Evolutionary conservation across 306 rosid species (phyloP).

Genomic region (Malus sylvestris): DNA sequence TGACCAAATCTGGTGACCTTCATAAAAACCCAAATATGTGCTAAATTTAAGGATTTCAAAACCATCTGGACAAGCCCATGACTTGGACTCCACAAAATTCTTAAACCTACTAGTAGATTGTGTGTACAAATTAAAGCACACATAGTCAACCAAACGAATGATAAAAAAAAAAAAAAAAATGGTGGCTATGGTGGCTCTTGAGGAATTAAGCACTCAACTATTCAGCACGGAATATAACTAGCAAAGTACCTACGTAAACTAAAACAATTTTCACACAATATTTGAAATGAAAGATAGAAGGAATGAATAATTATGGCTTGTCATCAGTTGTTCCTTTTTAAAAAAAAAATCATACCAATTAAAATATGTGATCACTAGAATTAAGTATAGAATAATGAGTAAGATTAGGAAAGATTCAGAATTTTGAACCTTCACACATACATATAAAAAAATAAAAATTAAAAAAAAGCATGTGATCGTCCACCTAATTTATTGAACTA

Average conservation of each 20-base stretch:
- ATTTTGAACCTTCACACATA: too few relatives aligned
- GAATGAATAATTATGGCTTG: too few relatives aligned
- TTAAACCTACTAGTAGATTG: neutral
- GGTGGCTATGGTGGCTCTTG: too few relatives aligned
- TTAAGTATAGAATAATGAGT: too few relatives aligned
- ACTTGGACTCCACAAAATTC: neutral
- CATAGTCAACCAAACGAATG: neutral
- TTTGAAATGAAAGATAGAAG: neutral
- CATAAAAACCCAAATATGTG: neutral
- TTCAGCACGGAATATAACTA: neutral
- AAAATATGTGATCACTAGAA: too few relatives aligned
- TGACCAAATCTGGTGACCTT: neutral
- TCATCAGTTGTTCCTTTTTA: too few relatives aligned
- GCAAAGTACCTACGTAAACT: neutral
- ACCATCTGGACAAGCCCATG: neutral
- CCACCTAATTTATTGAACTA: too few relatives aligned
- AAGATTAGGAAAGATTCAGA: too few relatives aligned
- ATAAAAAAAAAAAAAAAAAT: too few relatives aligned
- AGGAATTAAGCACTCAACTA: neutral
- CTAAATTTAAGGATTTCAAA: neutral
- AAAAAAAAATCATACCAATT: too few relatives aligned
- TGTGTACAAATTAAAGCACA: neutral
- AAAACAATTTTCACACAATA: neutral
- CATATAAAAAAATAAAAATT: too few relatives aligned
- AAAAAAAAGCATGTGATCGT: conserved; percentile 36